These are phyloP conservation scores for Avicennia marina DNA, from an alignment of 257 asterid genomes.

Conservation along the genomic window DNA sequence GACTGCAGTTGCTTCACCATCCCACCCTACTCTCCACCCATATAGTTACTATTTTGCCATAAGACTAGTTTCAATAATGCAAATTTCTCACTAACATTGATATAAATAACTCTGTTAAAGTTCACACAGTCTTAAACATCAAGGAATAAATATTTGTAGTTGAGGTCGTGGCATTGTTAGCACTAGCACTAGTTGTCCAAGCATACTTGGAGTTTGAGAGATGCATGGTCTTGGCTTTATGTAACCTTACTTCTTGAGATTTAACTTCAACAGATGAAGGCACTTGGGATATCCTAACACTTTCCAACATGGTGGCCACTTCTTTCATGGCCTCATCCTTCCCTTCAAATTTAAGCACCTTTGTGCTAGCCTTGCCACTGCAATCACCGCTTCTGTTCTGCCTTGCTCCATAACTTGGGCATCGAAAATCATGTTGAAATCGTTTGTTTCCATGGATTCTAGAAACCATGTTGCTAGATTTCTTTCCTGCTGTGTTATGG, in stretches of 20 bases:
- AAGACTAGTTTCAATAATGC: too few relatives aligned
- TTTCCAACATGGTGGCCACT: too few relatives aligned
- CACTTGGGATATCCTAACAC: too few relatives aligned
- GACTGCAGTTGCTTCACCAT: too few relatives aligned
- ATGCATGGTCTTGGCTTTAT: not conserved
- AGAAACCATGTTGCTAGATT: not conserved
- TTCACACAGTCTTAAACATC: not conserved
- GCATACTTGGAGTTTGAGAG: constrained; percentile 6
- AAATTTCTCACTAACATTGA: too few relatives aligned
- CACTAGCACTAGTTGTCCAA: constrained; percentile 13
- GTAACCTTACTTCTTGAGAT: not conserved
- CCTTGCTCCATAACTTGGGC: not conserved
- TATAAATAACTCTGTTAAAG: too few relatives aligned
- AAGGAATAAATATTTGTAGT: constrained; percentile 8
- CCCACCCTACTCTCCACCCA: too few relatives aligned
- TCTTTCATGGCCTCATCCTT: not conserved
- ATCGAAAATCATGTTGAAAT: not conserved
- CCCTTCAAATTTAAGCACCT: not conserved
- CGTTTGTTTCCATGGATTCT: not conserved
- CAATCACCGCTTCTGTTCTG: not conserved
- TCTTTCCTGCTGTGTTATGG: not conserved
- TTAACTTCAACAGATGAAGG: too few relatives aligned
- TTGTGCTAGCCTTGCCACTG: not conserved
- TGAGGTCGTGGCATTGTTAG: not conserved
- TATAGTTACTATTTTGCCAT: too few relatives aligned